Base-by-base conservation (phyloP, 192 early-diverging fungal genomes). In the Podila epigama region DNA sequence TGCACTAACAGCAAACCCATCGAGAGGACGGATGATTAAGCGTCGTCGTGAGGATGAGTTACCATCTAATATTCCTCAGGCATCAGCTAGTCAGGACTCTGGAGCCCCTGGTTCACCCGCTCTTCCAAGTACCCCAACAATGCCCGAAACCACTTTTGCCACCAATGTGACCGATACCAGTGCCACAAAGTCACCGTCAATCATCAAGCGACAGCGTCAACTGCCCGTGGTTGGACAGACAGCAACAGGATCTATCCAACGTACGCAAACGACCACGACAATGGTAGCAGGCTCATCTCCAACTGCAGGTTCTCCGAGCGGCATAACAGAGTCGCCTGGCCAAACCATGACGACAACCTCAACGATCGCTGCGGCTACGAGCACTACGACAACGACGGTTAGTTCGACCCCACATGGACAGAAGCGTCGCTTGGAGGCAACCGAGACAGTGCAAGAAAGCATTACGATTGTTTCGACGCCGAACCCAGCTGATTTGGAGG, bases 391-490 rank as follows among this genome's bases (percentile, higher is more conserved):
- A 20, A n/a, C 52, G 10, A n/a, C 44, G 25, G 16, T 27, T 32
- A 9, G 9, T 25, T 28, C 51, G 11, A 16, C 32, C 1, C 73
- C 65, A 2, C 73, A 77, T 53, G 73, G 73, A 13, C 66, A 68
- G 48, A 77, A 77, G 39, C 73, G 73, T 39, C 73, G 73, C 20
- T 66, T 52, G 51, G 65, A 77, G 27, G 60, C 73, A 3, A 68
- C 66, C n/a, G 66, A 77, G 33, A 68, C 40, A 39, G 51, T 77
- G 12, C 73, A 68, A 37, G 73, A 77, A 25, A 63, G n/a, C 22
- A 77, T 77, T 28, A 60, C 73, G 20, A 62, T 77, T 35, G 73
- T 68, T 20, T 77, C 73, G 15, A 77, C 73, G 27, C 73, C 73
- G 10, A 56, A 56, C 13, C 73, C 73, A n/a, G 51, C 54, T 4